These are phyloP conservation scores for Kodamaea kakaduensis DNA, from an alignment of 805 yeast genomes.

Conservation along the genomic window DNA sequence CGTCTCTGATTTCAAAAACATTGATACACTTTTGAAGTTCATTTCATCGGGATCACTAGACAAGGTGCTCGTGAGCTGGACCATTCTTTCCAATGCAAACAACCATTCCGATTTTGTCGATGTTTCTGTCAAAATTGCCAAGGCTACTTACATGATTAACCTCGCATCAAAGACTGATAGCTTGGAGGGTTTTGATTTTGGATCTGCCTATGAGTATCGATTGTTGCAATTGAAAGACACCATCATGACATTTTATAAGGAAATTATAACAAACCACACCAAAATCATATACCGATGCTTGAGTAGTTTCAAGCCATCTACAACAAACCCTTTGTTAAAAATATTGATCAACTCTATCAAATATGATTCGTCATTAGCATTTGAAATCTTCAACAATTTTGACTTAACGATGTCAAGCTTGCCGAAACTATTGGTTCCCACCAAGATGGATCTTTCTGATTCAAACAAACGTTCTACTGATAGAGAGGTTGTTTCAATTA, in stretches of 20 bases:
- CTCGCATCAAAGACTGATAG: conserved; percentile 16
- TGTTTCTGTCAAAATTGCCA: conserved; percentile 40
- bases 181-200: conserved; percentile 4
- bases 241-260: conserved; percentile 41
- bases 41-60: conserved; percentile 4
- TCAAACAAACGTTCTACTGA: conserved; percentile 33
- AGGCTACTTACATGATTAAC: conserved; percentile 18
- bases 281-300: conserved; percentile 69
- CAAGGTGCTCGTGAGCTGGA: conserved; percentile 33
- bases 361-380: conserved; percentile 48
- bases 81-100: conserved; percentile 42
- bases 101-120: conserved; percentile 50
- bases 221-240: conserved; percentile 16
- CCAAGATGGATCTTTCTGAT: conserved; percentile 34
- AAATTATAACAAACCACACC: conserved; percentile 51
- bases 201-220: conserved; percentile 6
- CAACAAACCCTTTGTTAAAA: conserved; percentile 58
- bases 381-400: conserved; percentile 58
- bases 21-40: conserved; percentile 2
- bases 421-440: conserved; percentile 57
- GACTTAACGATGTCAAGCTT: conserved; percentile 63
- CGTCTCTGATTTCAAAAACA: conserved; percentile 1
- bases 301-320: conserved; percentile 52
- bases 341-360: conserved; percentile 50
- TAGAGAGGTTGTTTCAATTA: conserved; percentile 39